A percentile compares a stretch with the other conserved stretches of the same genome.
Evolutionary conservation across 495 filamentous ascomycete genomes (phyloP).

Genomic region (Hypoxylon lienhwacheense): DNA sequence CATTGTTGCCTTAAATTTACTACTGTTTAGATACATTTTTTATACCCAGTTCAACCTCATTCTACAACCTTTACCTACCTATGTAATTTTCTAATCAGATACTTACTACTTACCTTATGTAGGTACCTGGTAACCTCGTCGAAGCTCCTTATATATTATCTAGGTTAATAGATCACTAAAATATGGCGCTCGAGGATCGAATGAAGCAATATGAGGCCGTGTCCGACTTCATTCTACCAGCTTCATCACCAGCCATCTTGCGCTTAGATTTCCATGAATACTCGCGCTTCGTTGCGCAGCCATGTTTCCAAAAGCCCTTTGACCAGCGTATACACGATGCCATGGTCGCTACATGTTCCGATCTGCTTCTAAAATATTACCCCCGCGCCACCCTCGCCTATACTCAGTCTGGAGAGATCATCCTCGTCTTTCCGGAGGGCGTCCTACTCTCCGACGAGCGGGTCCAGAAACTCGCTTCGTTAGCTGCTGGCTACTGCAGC

Average conservation of each 20-base stretch:
- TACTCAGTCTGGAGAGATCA: conserved; percentile 19
- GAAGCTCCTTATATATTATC: no score
- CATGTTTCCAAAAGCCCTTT: conserved; percentile 4
- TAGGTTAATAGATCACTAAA: neutral
- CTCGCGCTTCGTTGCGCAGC: conserved; percentile 9
- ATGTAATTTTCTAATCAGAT: no score
- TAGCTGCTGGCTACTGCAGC: conserved; percentile 19
- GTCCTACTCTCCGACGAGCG: conserved; percentile 3
- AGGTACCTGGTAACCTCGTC: no score
- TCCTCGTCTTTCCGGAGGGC: conserved; percentile 17
- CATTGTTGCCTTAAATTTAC: neutral
- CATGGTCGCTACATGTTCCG: conserved; percentile 14
- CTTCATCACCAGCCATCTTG: conserved; percentile 11
- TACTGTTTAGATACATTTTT: no score
- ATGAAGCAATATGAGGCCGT: conserved; percentile 21
- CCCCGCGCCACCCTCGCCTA: conserved; percentile 18
- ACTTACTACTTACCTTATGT: no score
- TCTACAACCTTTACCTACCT: no score
- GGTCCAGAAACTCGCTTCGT: conserved; percentile 15
- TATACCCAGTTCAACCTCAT: no score
- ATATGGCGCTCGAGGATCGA: conserved; percentile 12
- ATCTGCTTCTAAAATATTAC: conserved; percentile 12
- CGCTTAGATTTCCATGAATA: conserved; percentile 19
- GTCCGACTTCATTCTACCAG: conserved; percentile 5
- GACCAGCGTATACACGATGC: conserved; percentile 19